Percentiles rank a stretch among this genome's conserved stretches.
Evolutionary conservation across 192 early-diverging fungal species (phyloP).

Genomic region (Rhizophagus sp.): DNA sequence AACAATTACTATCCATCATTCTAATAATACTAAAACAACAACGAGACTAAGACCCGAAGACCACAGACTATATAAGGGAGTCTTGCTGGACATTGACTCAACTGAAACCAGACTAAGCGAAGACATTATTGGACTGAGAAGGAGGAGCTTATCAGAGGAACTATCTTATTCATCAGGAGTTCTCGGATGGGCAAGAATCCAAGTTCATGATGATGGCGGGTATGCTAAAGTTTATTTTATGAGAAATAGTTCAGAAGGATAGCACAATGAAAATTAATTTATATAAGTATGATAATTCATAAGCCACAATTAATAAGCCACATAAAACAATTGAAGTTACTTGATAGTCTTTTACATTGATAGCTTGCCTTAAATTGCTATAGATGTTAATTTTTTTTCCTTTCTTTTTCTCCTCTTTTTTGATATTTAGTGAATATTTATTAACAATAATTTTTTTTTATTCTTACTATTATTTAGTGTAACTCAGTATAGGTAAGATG

Average conservation of each 20-base stretch:
- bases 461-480: not conserved
- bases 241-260: not conserved
- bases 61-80: constrained; percentile 57
- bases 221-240: constrained; percentile 12
- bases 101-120: constrained; percentile 35
- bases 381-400: too few species aligned
- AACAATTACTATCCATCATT: constrained; percentile 21
- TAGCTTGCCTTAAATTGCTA: too few species aligned
- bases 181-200: constrained; percentile 58
- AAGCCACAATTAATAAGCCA: not conserved
- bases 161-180: constrained; percentile 47
- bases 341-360: too few species aligned
- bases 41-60: constrained; percentile 43
- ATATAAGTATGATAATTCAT: not conserved
- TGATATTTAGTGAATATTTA: not conserved
- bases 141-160: constrained; percentile 36
- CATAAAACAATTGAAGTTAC: not conserved
- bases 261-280: not conserved
- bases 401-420: too few species aligned
- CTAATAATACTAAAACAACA: constrained; percentile 25
- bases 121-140: constrained; percentile 29
- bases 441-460: not conserved
- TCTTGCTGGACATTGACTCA: constrained; percentile 38
- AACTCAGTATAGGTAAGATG: not conserved
- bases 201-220: constrained; percentile 42